Percentiles rank a stretch among this genome's conserved stretches.
These are phyloP conservation scores for Colletotrichum horii DNA, from an alignment of 2,329 filamentous ascomycete species.

Conservation along the genomic window DNA sequence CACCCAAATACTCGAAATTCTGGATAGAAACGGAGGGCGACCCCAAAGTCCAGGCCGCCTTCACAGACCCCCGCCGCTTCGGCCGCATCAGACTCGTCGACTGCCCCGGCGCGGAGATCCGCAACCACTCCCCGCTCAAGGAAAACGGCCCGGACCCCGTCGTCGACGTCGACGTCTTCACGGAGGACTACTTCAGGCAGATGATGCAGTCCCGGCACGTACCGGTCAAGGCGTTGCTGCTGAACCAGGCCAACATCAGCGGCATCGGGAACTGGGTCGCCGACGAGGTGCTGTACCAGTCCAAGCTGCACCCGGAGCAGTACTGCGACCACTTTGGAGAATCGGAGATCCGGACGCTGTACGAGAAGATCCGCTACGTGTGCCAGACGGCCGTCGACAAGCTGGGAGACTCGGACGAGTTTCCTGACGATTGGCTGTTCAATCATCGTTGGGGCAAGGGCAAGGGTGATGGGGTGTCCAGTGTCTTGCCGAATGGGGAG, in stretches of 20 bases:
- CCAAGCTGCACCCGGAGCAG: constrained; percentile 88
- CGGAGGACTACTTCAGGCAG: constrained; percentile 73
- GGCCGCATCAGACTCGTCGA: constrained; percentile 82
- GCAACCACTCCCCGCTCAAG: constrained; percentile 77
- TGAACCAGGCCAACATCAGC: constrained; percentile 88
- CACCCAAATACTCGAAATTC: constrained; percentile 91
- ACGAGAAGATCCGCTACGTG: constrained; percentile 77
- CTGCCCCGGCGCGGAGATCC: constrained; percentile 77
- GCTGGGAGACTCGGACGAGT: constrained; percentile 81
- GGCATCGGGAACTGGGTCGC: constrained; percentile 98
- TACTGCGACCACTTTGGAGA: constrained; percentile 84
- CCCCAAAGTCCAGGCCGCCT: constrained; percentile 69
- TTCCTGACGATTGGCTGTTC: constrained; percentile 89
- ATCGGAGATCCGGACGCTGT: constrained; percentile 72
- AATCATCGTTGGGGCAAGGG: constrained; percentile 89
- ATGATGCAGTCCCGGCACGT: constrained; percentile 80
- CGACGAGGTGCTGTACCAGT: constrained; percentile 91
- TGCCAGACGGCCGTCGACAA: constrained; percentile 80
- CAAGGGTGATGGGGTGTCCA: constrained; percentile 68
- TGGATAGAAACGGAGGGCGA: constrained; percentile 67
- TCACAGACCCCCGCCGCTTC: constrained; percentile 82
- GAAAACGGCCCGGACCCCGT: constrained; percentile 96
- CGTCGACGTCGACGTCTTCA: constrained; percentile 78
- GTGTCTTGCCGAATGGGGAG: constrained; percentile 79
- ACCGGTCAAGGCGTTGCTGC: constrained; percentile 85